A percentile compares a stretch with the other conserved stretches of the same genome.
phyloP scores from a whole-genome alignment of 257 asterid genomes.

The Solanum arcanum region DNA sequence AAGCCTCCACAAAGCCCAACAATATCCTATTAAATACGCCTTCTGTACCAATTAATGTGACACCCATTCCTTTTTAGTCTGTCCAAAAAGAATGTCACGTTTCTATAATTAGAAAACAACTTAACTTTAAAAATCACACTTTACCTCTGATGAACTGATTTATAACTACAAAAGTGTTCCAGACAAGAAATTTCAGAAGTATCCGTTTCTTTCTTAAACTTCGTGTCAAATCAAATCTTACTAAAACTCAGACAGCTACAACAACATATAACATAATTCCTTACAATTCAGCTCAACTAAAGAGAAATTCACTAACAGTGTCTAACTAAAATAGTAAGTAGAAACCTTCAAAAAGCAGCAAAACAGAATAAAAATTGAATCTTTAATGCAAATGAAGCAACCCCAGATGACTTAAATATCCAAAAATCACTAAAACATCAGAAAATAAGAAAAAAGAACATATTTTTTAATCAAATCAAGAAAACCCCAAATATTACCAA shows the following conservation, averaged over 20 bases:
- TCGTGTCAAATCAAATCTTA: neutral
- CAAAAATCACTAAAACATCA: neutral
- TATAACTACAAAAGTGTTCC: neutral
- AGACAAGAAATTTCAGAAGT: neutral
- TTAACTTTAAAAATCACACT: neutral
- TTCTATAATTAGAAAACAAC: neutral
- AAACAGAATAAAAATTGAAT: neutral
- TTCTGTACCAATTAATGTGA: rapidly evolving
- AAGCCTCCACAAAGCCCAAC: too few relatives aligned
- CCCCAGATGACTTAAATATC: neutral
- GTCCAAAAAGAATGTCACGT: neutral
- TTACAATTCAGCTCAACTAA: neutral
- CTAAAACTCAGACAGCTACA: neutral
- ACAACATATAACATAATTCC: neutral
- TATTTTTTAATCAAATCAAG: neutral
- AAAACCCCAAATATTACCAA: neutral
- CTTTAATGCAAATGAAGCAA: neutral
- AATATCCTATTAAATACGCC: neutral
- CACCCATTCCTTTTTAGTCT: neutral
- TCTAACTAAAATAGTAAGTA: neutral
- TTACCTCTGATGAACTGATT: neutral
- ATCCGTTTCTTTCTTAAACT: neutral
- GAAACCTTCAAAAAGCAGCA: neutral
- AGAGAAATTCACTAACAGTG: neutral
- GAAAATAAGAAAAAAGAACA: neutral